Evolutionary conservation across 495 filamentous ascomycete species (phyloP), one percentile per base, ranked within the genome.

Genomic region (Neurospora sp.): DNA sequence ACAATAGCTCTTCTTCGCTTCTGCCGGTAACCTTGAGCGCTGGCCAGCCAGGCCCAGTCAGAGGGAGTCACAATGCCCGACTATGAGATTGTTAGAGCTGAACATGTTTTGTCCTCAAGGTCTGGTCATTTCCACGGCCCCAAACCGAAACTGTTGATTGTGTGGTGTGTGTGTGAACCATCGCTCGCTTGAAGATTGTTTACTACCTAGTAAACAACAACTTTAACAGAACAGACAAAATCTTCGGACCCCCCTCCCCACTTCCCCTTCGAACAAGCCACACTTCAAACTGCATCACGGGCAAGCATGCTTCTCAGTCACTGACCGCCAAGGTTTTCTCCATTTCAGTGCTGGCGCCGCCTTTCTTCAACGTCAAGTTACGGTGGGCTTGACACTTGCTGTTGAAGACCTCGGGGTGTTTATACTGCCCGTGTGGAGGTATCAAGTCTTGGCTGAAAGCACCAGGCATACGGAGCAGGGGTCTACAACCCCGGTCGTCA

Each of bases 1-100:
- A 65, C 53, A 65, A 65, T 65, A 65, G 53, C 53, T 65, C 53
- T 65, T 65, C 53, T 65, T 65, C 53, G 53, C 53, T 65, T 65
- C 53, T 65, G 53, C 53, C 53, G 53, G 27, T 65, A 65, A 65
- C 53, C 53, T 35, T 65, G 53, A 65, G 53, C 14, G 53, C 53
- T 65, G 53, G 53, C 53, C 22, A 65, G 53, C 53, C 53, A 31
- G 53, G 27, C 53, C 27, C 53, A 65, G 53, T 17, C 12, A 65
- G 53, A 65, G 31, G 31, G 27, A 65, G 31, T 61, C 53, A 65
- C 53, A 35, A 65, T 61, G 22, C 22, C 53, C 53, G 53, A 31
- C 53, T 61, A 61, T 31, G 22, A 31, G 20, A 65, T 65, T 65
- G 53, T 65, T 65, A 6, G 27, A 35, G 53, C 53, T 65, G 53